Percentiles rank a stretch among this genome's conserved stretches.
Evolutionary conservation across 2,329 filamentous ascomycete genomes (phyloP).

Genomic region (Periconia sp.): DNA sequence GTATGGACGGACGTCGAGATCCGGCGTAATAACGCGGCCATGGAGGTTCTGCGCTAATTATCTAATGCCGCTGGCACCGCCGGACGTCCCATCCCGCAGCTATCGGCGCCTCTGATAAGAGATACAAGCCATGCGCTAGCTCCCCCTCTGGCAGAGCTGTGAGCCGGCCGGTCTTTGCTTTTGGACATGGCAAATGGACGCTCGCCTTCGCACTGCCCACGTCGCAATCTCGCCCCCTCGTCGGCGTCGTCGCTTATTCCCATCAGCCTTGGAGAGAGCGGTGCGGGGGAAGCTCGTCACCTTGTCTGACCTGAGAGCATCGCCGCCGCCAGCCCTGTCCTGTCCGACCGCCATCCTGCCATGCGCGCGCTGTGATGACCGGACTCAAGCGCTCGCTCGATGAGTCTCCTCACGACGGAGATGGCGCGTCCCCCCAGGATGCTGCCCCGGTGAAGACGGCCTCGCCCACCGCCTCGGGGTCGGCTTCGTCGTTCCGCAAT

Average conservation of each 20-base stretch:
- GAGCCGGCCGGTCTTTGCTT: slow-evolving; percentile 18
- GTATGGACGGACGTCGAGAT: too few relatives aligned
- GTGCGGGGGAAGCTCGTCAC: slow-evolving; percentile 23
- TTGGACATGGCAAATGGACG: slow-evolving; percentile 21
- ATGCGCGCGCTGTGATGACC: slow-evolving; percentile 49
- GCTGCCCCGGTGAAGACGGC: slow-evolving; percentile 33
- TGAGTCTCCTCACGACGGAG: slow-evolving; percentile 42
- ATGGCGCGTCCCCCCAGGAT: slow-evolving; percentile 35
- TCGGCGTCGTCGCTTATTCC: slow-evolving; percentile 17
- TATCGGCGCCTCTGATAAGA: slow-evolving; percentile 21
- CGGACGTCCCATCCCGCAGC: background rate
- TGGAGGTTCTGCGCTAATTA: too few relatives aligned
- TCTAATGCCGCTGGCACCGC: background rate
- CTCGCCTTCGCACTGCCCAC: slow-evolving; percentile 14
- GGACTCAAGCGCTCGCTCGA: slow-evolving; percentile 47
- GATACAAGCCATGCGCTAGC: slow-evolving; percentile 10
- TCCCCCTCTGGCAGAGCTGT: background rate
- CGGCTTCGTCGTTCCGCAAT: slow-evolving; percentile 50
- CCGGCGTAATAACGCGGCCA: too few relatives aligned
- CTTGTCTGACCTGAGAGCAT: slow-evolving; percentile 1
- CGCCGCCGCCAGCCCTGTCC: slow-evolving; percentile 13
- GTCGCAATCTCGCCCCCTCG: slow-evolving; percentile 5
- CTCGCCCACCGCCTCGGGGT: slow-evolving; percentile 36
- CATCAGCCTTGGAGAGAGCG: too few relatives aligned
- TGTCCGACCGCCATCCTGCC: slow-evolving; percentile 26